These are phyloP conservation scores for Hypoxylon sp. DNA, from an alignment of 2,329 filamentous ascomycete species.

Conservation along the genomic window DNA sequence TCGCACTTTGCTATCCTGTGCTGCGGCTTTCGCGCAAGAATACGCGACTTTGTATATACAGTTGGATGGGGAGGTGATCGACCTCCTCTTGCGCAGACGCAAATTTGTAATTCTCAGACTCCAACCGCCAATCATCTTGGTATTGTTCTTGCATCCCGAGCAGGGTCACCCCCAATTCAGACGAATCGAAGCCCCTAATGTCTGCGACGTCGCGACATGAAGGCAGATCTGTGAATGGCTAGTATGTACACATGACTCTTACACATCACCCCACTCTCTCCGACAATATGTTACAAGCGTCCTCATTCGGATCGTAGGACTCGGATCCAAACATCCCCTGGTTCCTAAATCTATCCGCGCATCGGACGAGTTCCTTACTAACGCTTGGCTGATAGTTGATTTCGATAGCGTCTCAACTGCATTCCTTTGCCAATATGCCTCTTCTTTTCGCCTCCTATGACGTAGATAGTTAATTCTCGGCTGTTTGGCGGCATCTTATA, in stretches of 20 bases:
- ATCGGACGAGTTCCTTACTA: not conserved
- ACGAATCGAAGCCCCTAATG: slow-evolving; percentile 4
- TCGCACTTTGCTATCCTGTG: slow-evolving; percentile 31
- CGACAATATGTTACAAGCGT: slow-evolving; percentile 37
- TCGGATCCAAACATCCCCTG: not conserved
- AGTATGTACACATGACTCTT: slow-evolving; percentile 45
- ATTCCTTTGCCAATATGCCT: not conserved
- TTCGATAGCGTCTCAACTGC: not conserved
- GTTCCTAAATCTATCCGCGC: not conserved
- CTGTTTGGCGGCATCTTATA: slow-evolving; percentile 47
- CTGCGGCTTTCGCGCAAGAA: slow-evolving; percentile 17
- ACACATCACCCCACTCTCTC: slow-evolving; percentile 29
- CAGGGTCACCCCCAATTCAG: slow-evolving; percentile 7
- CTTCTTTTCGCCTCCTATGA: not conserved
- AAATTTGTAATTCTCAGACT: not conserved
- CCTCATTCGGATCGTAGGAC: not conserved
- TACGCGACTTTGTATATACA: slow-evolving; percentile 30
- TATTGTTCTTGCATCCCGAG: not conserved
- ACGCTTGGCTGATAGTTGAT: not conserved
- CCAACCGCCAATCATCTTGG: slow-evolving; percentile 1
- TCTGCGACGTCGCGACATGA: not conserved
- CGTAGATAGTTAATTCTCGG: not conserved
- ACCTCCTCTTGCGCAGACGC: slow-evolving; percentile 13
- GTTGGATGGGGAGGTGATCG: not conserved
- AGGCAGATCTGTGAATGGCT: slow-evolving; percentile 18